phyloP scores from a whole-genome alignment of 2,329 filamentous ascomycete species.

The Arthrobotrys entomopaga region DNA sequence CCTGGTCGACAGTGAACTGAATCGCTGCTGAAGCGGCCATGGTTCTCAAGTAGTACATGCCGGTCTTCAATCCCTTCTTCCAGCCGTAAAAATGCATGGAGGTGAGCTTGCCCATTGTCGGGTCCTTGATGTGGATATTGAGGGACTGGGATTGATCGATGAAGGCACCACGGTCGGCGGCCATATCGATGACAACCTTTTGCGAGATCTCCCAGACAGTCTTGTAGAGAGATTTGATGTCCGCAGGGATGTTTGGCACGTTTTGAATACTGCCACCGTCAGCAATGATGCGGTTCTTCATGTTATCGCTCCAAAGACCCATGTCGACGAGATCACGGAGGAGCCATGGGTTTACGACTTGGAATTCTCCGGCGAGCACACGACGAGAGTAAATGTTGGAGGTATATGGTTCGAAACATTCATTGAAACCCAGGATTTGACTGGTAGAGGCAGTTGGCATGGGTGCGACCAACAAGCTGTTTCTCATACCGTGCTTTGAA shows the following conservation, averaged over 20 bases:
- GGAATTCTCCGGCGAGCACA: constrained; percentile 97
- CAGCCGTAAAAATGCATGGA: constrained; percentile 99
- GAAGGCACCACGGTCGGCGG: constrained; percentile 92
- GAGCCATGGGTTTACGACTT: constrained; percentile 98
- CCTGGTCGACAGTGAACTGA: constrained; percentile 98
- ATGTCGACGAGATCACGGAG: constrained; percentile 98
- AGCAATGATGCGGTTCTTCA: constrained; percentile 99
- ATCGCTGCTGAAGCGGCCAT: constrained; percentile 97
- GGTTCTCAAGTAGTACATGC: constrained; percentile 99
- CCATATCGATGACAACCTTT: constrained; percentile 95
- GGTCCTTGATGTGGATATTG: constrained; percentile 99
- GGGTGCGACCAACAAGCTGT: constrained; percentile 92
- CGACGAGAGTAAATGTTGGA: constrained; percentile 99
- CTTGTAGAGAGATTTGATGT: constrained; percentile 98
- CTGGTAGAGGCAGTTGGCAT: constrained; percentile 98
- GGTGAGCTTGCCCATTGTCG: constrained; percentile 99
- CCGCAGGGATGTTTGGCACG: constrained; percentile 93
- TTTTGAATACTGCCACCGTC: constrained; percentile 96
- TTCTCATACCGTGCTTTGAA: constrained; percentile 90
- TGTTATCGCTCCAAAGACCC: constrained; percentile 97
- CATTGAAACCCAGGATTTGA: constrained; percentile 98
- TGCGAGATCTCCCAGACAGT: constrained; percentile 99
- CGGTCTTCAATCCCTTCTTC: constrained; percentile 99
- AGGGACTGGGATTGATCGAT: constrained; percentile 99
- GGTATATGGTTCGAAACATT: constrained; percentile 99